A percentile compares a stretch with the other conserved stretches of the same genome.
These are phyloP conservation scores for Penicillium sp. DNA, from an alignment of 2,329 filamentous ascomycete genomes.

Conservation along the genomic window DNA sequence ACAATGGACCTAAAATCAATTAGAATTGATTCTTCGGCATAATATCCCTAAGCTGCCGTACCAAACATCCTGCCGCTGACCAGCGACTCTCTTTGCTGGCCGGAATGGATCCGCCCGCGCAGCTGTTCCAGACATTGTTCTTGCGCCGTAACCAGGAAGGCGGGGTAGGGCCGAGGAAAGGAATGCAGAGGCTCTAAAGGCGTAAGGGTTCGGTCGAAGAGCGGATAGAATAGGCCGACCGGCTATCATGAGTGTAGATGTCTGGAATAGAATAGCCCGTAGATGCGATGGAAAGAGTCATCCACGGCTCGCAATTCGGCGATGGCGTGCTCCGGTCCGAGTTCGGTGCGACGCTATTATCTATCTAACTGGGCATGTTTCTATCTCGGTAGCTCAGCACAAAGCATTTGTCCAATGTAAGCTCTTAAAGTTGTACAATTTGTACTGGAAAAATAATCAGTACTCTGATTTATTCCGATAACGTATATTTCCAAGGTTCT, in stretches of 20 bases:
- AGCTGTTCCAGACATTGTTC: slow-evolving; percentile 40
- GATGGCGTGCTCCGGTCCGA: slow-evolving; percentile 22
- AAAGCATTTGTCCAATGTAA: neutral
- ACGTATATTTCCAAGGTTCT: neutral
- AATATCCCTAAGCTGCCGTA: slow-evolving; percentile 18
- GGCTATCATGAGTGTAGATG: slow-evolving; percentile 7
- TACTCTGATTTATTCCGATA: neutral
- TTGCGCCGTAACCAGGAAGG: slow-evolving; percentile 18
- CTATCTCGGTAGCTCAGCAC: neutral
- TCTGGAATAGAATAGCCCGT: neutral
- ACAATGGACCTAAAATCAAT: slow-evolving; percentile 53
- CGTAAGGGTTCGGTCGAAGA: slow-evolving; percentile 2
- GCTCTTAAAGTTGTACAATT: neutral
- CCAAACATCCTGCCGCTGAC: slow-evolving; percentile 51
- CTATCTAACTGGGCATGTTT: neutral
- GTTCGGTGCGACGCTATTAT: neutral
- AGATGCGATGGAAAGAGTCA: slow-evolving; percentile 3
- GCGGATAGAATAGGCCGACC: slow-evolving; percentile 7
- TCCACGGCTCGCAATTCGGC: slow-evolving; percentile 1
- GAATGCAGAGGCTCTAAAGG: slow-evolving; percentile 1
- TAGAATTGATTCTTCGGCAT: slow-evolving; percentile 6
- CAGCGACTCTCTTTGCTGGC: slow-evolving; percentile 46
- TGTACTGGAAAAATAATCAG: too few relatives aligned
- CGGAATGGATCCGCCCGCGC: slow-evolving; percentile 40
- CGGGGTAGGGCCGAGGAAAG: slow-evolving; percentile 17